phyloP scores from a whole-genome alignment of 1,284 basidiomycete species.

The Rhizopogon parksii region DNA sequence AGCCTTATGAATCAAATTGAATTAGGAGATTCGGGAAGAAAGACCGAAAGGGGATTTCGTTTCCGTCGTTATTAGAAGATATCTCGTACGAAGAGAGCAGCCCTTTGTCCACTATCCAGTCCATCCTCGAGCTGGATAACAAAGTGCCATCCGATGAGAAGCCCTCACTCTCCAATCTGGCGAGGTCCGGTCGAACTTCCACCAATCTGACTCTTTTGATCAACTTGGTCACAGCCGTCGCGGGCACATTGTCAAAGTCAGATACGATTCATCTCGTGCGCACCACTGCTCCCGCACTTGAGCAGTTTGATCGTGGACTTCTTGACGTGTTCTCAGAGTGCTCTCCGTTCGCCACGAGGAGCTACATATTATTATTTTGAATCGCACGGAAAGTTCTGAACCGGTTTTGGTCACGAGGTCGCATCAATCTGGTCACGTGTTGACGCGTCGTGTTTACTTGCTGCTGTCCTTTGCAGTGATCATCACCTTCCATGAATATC shows the following conservation, averaged over 20 bases:
- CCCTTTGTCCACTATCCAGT: too few relatives aligned
- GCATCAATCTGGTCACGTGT: slow-evolving; percentile 3
- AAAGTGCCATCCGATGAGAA: too few relatives aligned
- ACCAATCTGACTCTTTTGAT: slow-evolving; percentile 15
- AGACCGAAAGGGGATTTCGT: too few relatives aligned
- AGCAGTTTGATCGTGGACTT: slow-evolving; percentile 60
- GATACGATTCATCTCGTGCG: slow-evolving; percentile 64
- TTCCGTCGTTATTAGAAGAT: slow-evolving; percentile 15
- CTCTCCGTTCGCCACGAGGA: slow-evolving; percentile 59
- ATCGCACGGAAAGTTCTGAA: too few relatives aligned
- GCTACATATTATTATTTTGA: background rate
- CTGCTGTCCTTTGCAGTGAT: background rate
- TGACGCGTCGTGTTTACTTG: slow-evolving; percentile 1
- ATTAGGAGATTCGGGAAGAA: too few relatives aligned
- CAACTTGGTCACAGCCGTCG: slow-evolving; percentile 38
- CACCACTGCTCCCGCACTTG: slow-evolving; percentile 59
- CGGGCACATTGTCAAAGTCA: slow-evolving; percentile 40
- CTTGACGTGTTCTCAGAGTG: slow-evolving; percentile 63
- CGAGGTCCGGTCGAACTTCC: background rate
- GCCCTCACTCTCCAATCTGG: too few relatives aligned
- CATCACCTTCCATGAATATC: slow-evolving; percentile 1
- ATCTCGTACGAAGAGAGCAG: too few relatives aligned
- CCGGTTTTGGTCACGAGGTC: background rate
- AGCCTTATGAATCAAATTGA: too few relatives aligned
- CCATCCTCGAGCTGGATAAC: too few relatives aligned